These are phyloP conservation scores for Daedaleopsis nitida DNA, from an alignment of 768 basidiomycete genomes.

Conservation along the genomic window DNA sequence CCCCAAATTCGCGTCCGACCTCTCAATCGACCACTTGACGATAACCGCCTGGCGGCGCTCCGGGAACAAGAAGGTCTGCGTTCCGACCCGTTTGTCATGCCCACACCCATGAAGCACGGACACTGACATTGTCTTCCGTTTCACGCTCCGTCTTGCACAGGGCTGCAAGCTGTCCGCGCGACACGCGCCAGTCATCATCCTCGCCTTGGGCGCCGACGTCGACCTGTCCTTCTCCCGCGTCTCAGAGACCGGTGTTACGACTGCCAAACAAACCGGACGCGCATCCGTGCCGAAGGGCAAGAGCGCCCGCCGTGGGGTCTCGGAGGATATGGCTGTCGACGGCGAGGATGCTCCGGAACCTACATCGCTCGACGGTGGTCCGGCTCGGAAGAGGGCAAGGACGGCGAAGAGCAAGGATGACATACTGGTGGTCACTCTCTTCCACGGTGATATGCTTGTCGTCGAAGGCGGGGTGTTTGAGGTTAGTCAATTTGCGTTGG, in stretches of 20 bases:
- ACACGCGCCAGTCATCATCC: not conserved
- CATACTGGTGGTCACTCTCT: not conserved
- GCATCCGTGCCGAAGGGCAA: no score
- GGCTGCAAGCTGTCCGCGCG: constrained; percentile 4
- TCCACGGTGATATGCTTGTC: not conserved
- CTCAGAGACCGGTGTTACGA: not conserved
- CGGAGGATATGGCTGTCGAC: not conserved
- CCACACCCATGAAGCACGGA: not conserved
- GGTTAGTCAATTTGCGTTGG: not conserved
- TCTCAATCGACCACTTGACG: not conserved
- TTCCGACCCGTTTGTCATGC: not conserved
- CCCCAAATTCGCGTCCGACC: not conserved
- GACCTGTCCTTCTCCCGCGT: not conserved
- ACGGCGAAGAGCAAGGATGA: not conserved
- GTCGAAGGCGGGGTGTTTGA: not conserved
- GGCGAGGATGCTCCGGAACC: not conserved
- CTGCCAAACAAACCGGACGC: no score
- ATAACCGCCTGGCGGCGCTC: constrained; percentile 5
- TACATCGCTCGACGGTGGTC: not conserved
- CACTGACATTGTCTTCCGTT: no score
- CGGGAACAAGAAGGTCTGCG: constrained; percentile 8
- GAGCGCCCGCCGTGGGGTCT: no score
- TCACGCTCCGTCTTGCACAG: not conserved
- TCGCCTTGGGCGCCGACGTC: constrained; percentile 12
- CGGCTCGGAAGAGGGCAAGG: not conserved